Percentiles rank a stretch among this genome's conserved stretches.
Evolutionary conservation across 2,329 filamentous ascomycete species (phyloP).

Genomic region (Calonectria pseudoturangicola): DNA sequence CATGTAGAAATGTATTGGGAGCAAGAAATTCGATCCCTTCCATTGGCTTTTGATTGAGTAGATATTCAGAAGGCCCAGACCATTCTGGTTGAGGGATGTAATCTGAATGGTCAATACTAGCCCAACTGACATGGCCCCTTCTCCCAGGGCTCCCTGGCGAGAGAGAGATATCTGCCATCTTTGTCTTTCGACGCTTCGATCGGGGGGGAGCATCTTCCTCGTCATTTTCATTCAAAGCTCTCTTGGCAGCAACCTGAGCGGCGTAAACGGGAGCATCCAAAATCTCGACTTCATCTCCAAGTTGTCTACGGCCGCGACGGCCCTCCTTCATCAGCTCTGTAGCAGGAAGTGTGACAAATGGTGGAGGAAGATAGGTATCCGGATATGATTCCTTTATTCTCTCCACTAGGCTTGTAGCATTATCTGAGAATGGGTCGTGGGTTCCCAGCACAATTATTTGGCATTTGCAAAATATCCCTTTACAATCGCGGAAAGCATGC

Average conservation of each 20-base stretch:
- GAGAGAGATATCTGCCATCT: conserved; percentile 22
- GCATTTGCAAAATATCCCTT: conserved; percentile 66
- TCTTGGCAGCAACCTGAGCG: conserved; percentile 61
- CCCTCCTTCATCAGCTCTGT: conserved; percentile 45
- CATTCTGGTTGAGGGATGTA: conserved; percentile 43
- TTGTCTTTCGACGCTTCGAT: conserved; percentile 51
- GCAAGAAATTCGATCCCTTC: conserved; percentile 62
- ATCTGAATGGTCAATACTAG: conserved; percentile 36
- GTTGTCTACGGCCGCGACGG: conserved; percentile 59
- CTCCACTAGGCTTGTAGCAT: conserved; percentile 65
- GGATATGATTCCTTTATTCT: conserved; percentile 69
- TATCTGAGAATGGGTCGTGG: conserved; percentile 64
- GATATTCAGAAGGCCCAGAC: conserved; percentile 45
- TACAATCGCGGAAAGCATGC: conserved; percentile 65
- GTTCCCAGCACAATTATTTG: conserved; percentile 66
- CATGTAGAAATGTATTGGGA: conserved; percentile 64
- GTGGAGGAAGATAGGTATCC: conserved; percentile 53
- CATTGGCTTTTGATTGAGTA: conserved; percentile 35
- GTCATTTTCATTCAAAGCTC: conserved; percentile 51
- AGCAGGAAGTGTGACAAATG: conserved; percentile 47
- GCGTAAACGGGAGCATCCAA: conserved; percentile 71
- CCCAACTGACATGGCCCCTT: conserved; percentile 40
- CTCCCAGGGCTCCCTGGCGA: conserved; percentile 33
- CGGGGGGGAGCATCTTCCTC: conserved; percentile 42
- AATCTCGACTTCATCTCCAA: conserved; percentile 67